phyloP scores from a whole-genome alignment of 2,329 filamentous ascomycete genomes.

The Rugonectria rugulosa region DNA sequence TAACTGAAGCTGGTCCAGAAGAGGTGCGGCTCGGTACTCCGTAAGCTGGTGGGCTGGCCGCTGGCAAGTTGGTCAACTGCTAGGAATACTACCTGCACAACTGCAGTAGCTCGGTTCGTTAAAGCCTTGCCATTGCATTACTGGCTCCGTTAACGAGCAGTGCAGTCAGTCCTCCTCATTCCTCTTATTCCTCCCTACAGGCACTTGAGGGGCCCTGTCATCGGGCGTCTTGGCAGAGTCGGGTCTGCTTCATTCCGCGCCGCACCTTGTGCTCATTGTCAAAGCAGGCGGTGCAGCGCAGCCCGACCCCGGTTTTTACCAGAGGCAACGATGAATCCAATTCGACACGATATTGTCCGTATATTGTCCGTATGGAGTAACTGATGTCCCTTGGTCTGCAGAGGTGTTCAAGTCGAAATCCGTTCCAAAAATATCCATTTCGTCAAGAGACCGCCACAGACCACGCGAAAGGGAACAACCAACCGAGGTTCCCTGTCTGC shows the following conservation, averaged over 20 bases:
- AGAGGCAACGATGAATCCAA: neutral
- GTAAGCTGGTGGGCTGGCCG: neutral
- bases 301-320: neutral
- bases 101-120: too few species aligned
- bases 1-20: neutral
- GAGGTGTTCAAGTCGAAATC: too few species aligned
- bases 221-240: neutral
- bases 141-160: too few species aligned
- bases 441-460: neutral
- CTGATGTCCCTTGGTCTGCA: too few species aligned
- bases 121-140: too few species aligned
- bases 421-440: constrained; percentile 10
- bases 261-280: neutral
- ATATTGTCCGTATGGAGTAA: too few species aligned
- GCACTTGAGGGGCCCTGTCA: too few species aligned
- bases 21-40: neutral
- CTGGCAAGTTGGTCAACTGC: too few species aligned
- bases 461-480: neutral
- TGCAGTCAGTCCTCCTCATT: neutral
- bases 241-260: neutral
- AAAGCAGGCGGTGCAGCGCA: neutral
- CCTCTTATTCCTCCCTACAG: too few species aligned
- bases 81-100: too few species aligned
- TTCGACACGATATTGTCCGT: neutral
- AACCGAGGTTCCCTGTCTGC: too few species aligned